phyloP scores from a whole-genome alignment of 495 filamentous ascomycete species.

The Penicillium manginii region DNA sequence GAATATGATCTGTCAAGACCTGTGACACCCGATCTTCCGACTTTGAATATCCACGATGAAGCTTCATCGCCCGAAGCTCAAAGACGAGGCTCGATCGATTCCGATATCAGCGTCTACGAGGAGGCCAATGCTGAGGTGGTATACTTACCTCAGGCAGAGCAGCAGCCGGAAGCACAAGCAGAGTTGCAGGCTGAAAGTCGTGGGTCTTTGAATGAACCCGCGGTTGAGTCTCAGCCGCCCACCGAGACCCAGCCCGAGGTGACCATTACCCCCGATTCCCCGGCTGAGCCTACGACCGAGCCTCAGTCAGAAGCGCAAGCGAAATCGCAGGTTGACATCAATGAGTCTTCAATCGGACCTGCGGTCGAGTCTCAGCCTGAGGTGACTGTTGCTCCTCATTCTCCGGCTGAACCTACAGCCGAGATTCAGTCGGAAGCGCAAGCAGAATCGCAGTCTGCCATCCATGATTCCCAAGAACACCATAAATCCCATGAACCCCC shows the following conservation, averaged over 20 bases:
- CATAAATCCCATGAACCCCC: not conserved
- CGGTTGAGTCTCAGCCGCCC: not conserved
- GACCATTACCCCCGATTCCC: not conserved
- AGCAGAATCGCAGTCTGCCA: not conserved
- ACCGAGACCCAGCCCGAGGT: not conserved
- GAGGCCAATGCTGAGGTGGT: slow-evolving; percentile 24
- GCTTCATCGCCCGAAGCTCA: slow-evolving; percentile 6
- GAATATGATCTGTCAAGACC: slow-evolving; percentile 13
- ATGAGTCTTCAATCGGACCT: not conserved
- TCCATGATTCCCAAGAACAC: not conserved
- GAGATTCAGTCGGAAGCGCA: not conserved
- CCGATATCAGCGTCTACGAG: slow-evolving; percentile 32
- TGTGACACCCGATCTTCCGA: slow-evolving; percentile 16
- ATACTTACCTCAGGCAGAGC: not conserved
- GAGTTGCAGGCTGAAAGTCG: not conserved
- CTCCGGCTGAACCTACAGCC: not conserved
- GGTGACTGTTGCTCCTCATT: not conserved
- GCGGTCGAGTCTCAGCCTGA: not conserved
- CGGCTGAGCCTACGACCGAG: not conserved
- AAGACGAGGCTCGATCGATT: slow-evolving; percentile 24
- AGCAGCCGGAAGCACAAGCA: not conserved
- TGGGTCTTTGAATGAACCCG: not conserved
- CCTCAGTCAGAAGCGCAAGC: not conserved
- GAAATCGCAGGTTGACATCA: not conserved
- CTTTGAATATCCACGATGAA: slow-evolving; percentile 6